A percentile compares a stretch with the other conserved stretches of the same genome.
Conservation (phyloP, 306 rosid species). For the Gillenia trifoliata region DNA sequence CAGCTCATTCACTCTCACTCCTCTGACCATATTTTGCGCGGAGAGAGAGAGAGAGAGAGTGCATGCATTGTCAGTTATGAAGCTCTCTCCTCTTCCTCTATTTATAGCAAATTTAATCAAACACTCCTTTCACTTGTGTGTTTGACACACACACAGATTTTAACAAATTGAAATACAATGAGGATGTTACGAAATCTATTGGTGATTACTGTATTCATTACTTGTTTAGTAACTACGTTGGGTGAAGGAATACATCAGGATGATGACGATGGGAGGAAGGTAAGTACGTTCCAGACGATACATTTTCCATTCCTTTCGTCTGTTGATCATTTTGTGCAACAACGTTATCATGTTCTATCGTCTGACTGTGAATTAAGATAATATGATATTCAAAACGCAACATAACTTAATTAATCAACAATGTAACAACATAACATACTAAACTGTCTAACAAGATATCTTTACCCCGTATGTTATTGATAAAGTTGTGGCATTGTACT, state of each 20-base stretch:
- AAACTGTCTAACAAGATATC: background rate
- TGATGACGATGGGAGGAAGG: conserved; percentile 60
- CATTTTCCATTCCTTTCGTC: background rate
- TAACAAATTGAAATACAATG: conserved; percentile 3
- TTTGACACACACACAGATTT: background rate
- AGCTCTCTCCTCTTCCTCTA: background rate
- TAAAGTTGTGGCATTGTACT: background rate
- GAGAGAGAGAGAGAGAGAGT: conserved; percentile 8
- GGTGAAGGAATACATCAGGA: conserved; percentile 38
- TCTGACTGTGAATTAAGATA: background rate
- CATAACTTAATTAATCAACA: background rate
- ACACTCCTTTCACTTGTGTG: background rate
- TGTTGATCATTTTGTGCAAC: background rate
- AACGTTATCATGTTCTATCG: background rate
- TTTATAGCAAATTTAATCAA: background rate
- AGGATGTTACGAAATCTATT: conserved; percentile 15
- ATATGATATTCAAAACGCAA: background rate
- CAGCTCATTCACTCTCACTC: conserved; percentile 3
- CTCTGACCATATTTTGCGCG: conserved; percentile 2
- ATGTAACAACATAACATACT: background rate
- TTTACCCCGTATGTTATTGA: background rate
- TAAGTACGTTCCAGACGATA: background rate
- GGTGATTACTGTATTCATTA: conserved; percentile 20
- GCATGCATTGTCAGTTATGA: background rate
- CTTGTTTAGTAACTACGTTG: conserved; percentile 3